These are phyloP conservation scores for Stagonosporopsis vannaccii DNA, from an alignment of 2,329 filamentous ascomycete genomes.

Conservation along the genomic window DNA sequence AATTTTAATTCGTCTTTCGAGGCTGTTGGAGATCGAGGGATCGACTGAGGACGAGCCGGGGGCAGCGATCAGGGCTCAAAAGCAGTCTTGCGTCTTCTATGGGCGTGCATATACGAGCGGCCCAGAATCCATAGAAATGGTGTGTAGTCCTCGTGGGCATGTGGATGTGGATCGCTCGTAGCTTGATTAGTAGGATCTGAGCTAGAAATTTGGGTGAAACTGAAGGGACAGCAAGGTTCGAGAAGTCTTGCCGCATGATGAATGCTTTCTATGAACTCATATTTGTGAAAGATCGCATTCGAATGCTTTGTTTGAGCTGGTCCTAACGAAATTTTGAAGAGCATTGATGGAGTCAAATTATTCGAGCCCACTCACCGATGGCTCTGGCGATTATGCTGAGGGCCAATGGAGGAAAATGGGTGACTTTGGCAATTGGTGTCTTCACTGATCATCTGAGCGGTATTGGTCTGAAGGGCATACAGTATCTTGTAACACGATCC, in stretches of 20 bases:
- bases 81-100: not conserved
- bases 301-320: not conserved
- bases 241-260: not conserved
- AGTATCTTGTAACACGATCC: no score
- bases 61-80: not conserved
- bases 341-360: not conserved
- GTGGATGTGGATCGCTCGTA: not conserved
- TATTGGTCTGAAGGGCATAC: no score
- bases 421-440: no score
- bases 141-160: slow-evolving; percentile 7
- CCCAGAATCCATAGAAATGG: not conserved
- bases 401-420: not conserved
- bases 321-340: not conserved
- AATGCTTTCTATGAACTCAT: not conserved
- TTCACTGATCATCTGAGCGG: no score
- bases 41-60: not conserved
- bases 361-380: not conserved
- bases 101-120: not conserved
- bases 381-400: slow-evolving; percentile 2
- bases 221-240: not conserved
- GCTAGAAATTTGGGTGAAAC: not conserved
- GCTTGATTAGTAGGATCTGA: slow-evolving; percentile 1
- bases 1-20: not conserved
- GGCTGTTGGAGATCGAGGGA: not conserved
- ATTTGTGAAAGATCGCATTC: not conserved